Evolutionary conservation across 1,139 yeast genomes (phyloP).

Genomic region (Hyphopichia fennica): DNA sequence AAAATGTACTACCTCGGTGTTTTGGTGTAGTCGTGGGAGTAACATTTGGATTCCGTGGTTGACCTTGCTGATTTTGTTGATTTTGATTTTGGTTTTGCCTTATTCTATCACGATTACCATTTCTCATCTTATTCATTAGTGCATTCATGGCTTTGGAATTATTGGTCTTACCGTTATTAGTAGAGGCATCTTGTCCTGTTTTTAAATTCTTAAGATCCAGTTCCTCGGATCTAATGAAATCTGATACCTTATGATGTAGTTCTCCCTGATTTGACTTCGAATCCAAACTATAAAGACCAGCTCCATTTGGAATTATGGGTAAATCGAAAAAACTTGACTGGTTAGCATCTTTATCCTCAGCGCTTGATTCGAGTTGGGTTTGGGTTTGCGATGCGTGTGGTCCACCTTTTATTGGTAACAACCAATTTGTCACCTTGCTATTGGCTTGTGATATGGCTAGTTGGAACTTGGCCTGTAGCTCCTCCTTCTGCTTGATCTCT

Average conservation of each 20-base stretch:
- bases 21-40: too few species aligned
- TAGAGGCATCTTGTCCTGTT: slow-evolving; percentile 6
- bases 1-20: too few species aligned
- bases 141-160: slow-evolving; percentile 42
- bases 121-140: slow-evolving; percentile 46
- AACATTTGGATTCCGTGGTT: background rate
- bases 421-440: slow-evolving; percentile 43
- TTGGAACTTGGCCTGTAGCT: slow-evolving; percentile 49
- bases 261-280: slow-evolving; percentile 5
- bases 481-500: slow-evolving; percentile 50
- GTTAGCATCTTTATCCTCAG: too few species aligned
- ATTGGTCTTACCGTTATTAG: slow-evolving; percentile 9
- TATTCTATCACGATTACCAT: slow-evolving; percentile 21
- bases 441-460: slow-evolving; percentile 40
- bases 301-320: slow-evolving; percentile 49
- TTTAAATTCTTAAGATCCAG: slow-evolving; percentile 5
- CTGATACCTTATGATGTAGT: slow-evolving; percentile 22
- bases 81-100: slow-evolving; percentile 3
- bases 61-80: background rate
- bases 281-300: slow-evolving; percentile 28
- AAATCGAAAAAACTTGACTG: slow-evolving; percentile 32
- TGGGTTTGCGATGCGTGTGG: slow-evolving; percentile 3
- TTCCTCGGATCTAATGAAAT: slow-evolving; percentile 25
- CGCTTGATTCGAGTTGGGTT: background rate
- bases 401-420: slow-evolving; percentile 17